Percentiles rank a stretch among this genome's conserved stretches.
Evolutionary conservation across 345 rosid genomes (phyloP).

Genomic region (Dipteronia sinensis): DNA sequence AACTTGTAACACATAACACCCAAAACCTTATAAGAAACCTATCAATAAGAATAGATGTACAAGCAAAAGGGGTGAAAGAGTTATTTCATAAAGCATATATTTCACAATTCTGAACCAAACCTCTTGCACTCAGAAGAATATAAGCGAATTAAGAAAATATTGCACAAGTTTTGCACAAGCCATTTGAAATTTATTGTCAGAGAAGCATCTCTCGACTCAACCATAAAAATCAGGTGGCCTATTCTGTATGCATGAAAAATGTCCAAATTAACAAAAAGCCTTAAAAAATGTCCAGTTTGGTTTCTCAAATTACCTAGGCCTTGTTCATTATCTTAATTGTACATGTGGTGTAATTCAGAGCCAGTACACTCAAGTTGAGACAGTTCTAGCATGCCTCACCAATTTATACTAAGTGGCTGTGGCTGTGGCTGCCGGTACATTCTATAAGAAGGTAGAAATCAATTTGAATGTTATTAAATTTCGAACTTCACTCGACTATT

Average conservation of each 20-base stretch:
- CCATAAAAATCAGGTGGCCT: neutral
- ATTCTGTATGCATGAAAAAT: neutral
- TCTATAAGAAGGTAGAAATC: neutral
- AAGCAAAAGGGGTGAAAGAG: neutral
- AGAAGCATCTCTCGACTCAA: neutral
- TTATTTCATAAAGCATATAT: neutral
- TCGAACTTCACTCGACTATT: neutral
- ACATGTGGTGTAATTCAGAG: neutral
- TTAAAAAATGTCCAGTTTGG: too few relatives aligned
- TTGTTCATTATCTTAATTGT: neutral
- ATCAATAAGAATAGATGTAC: neutral
- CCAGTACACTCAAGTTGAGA: constrained; percentile 1
- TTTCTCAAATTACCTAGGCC: neutral
- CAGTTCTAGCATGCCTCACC: neutral
- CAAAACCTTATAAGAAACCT: neutral
- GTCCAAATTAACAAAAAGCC: neutral
- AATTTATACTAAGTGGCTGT: neutral
- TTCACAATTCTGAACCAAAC: neutral
- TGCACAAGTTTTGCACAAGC: neutral
- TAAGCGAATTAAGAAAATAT: neutral
- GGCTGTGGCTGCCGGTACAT: neutral
- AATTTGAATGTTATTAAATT: too few relatives aligned
- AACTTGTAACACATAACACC: neutral
- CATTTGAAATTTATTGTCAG: too few relatives aligned
- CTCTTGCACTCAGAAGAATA: neutral